phyloP scores from a whole-genome alignment of 495 filamentous ascomycete species.

The Cenococcum geophilum region DNA sequence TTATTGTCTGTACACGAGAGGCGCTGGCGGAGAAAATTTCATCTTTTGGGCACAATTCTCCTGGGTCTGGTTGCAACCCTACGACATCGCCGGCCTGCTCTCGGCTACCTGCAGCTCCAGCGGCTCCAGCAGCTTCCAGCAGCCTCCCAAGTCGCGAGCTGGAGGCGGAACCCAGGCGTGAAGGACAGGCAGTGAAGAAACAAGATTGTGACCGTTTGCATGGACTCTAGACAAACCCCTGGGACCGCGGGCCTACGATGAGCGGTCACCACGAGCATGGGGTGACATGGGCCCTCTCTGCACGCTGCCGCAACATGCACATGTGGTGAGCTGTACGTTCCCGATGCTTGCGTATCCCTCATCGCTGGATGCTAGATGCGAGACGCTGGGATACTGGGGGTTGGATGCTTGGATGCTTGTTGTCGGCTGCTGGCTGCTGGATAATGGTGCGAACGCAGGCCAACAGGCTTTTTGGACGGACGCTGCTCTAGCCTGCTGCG shows the following conservation, averaged over 20 bases:
- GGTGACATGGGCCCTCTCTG: neutral
- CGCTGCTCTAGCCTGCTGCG: neutral
- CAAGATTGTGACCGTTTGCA: neutral
- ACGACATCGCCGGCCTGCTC: neutral
- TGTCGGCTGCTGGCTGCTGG: too few species aligned
- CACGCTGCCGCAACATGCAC: neutral
- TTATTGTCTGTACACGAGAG: neutral
- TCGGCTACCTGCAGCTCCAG: neutral
- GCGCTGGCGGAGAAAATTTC: neutral
- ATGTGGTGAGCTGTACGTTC: slow-evolving; percentile 1
- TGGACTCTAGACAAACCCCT: neutral
- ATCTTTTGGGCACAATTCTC: neutral
- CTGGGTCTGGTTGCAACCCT: neutral
- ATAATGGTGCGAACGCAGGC: neutral
- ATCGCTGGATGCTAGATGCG: neutral
- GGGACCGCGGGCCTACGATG: neutral
- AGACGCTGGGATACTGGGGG: too few species aligned
- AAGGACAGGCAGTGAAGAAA: neutral
- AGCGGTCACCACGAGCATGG: slow-evolving; percentile 2
- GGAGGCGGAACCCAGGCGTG: neutral
- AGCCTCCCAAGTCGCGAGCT: neutral
- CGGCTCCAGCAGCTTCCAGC: neutral
- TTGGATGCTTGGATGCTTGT: too few species aligned
- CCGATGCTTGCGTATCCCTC: neutral
- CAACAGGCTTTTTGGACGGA: neutral